These are phyloP conservation scores for Hymenoscyphus repandus DNA, from an alignment of 2,329 filamentous ascomycete species.

Conservation along the genomic window DNA sequence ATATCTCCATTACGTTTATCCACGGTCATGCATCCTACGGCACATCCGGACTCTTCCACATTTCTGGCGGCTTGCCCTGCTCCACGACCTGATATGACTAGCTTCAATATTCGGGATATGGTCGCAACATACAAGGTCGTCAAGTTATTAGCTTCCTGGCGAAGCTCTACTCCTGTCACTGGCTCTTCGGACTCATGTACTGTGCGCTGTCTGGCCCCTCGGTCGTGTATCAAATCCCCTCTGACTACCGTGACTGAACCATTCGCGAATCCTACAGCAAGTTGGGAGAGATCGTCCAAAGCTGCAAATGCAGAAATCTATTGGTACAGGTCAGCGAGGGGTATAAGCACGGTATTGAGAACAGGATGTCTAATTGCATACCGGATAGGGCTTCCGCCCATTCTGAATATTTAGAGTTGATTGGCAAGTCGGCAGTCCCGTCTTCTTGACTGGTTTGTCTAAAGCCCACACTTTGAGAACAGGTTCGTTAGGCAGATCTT, in stretches of 20 bases:
- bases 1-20: conserved; percentile 77
- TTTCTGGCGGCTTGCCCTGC: conserved; percentile 85
- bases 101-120: conserved; percentile 77
- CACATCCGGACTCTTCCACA: conserved; percentile 85
- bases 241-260: conserved; percentile 89
- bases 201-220: conserved; percentile 87
- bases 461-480: conserved; percentile 96
- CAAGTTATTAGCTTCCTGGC: conserved; percentile 44
- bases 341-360: not conserved
- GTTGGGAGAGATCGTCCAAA: conserved; percentile 81
- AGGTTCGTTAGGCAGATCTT: conserved; percentile 83
- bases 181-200: conserved; percentile 97
- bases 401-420: conserved; percentile 85
- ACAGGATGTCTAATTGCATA: conserved; percentile 35
- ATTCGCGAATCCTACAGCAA: conserved; percentile 94
- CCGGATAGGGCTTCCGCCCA: conserved; percentile 87
- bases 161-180: conserved; percentile 82
- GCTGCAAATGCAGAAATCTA: conserved; percentile 84
- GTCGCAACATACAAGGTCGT: conserved; percentile 91
- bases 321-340: not conserved
- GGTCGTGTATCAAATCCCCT: conserved; percentile 90
- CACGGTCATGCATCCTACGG: conserved; percentile 89
- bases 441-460: conserved; percentile 92
- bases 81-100: conserved; percentile 81
- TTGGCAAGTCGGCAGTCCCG: conserved; percentile 79